A percentile compares a stretch with the other conserved stretches of the same genome.
phyloP scores from a whole-genome alignment of 371 early-diverging fungal genomes.

The Cokeromyces recurvatus region DNA sequence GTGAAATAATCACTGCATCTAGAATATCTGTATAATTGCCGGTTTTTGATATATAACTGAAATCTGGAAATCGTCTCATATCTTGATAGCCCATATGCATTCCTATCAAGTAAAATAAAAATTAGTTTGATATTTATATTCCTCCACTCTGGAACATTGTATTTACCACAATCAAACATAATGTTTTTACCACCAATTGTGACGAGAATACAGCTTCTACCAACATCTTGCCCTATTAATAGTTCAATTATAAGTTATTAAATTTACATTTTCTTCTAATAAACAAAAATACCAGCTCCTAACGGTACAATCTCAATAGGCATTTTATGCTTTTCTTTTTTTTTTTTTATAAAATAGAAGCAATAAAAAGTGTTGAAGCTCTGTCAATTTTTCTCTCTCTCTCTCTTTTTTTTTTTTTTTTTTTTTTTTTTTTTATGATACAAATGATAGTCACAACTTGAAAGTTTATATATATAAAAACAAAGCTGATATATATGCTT shows the following conservation, averaged over 20 bases:
- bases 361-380: too few species aligned
- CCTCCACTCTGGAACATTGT: too few species aligned
- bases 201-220: conserved; percentile 89
- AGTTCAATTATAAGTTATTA: neutral
- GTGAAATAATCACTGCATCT: conserved; percentile 91
- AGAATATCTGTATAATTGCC: conserved; percentile 81
- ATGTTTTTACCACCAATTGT: conserved; percentile 86
- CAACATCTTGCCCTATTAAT: conserved; percentile 89
- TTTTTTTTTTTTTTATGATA: too few species aligned
- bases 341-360: too few species aligned
- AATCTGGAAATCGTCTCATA: conserved; percentile 96
- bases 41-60: conserved; percentile 85
- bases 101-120: too few species aligned
- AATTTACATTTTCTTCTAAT: neutral
- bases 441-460: too few species aligned
- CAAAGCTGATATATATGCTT: too few species aligned
- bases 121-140: too few species aligned
- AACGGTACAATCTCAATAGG: conserved; percentile 25
- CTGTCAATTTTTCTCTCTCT: too few species aligned
- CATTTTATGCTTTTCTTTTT: too few species aligned
- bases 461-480: too few species aligned
- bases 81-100: conserved; percentile 99
- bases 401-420: too few species aligned
- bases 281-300: conserved; percentile 18
- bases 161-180: conserved; percentile 93